Conservation (phyloP, 148 eudicot species). For the Fallopia convolvulus region DNA sequence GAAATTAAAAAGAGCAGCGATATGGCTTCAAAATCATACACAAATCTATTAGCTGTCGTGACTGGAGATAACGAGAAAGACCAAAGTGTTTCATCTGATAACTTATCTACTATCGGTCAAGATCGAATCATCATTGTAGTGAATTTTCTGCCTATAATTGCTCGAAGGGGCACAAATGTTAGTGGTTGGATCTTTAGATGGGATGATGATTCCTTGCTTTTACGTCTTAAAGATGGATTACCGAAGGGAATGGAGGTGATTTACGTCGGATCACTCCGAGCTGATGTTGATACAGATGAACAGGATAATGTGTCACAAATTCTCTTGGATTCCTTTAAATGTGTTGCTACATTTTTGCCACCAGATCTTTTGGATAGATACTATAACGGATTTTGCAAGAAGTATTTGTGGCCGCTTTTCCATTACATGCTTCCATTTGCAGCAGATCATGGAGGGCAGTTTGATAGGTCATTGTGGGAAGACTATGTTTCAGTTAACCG, state of each 20-base stretch:
- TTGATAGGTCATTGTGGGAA: conserved; percentile 38
- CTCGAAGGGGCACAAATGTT: conserved; percentile 21
- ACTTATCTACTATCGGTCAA: conserved; percentile 23
- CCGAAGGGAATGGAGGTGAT: conserved; percentile 36
- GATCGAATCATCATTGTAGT: conserved; percentile 35
- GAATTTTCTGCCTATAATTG: conserved; percentile 29
- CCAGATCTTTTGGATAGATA: conserved; percentile 26
- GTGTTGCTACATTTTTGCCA: conserved; percentile 34
- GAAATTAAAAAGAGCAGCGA: background rate
- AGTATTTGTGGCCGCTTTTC: conserved; percentile 40
- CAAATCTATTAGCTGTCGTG: conserved; percentile 30
- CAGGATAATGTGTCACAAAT: conserved; percentile 35
- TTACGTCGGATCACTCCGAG: conserved; percentile 32
- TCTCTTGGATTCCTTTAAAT: conserved; percentile 26
- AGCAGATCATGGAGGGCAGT: conserved; percentile 30
- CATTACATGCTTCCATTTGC: conserved; percentile 42
- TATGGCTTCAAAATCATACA: conserved; percentile 35
- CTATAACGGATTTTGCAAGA: conserved; percentile 35
- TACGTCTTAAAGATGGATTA: conserved; percentile 32
- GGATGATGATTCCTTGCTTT: conserved; percentile 38
- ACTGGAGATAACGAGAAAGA: conserved; percentile 27
- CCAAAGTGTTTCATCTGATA: conserved; percentile 33
- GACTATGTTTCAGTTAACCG: conserved; percentile 40
- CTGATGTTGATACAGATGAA: conserved; percentile 27
- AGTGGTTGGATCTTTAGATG: conserved; percentile 34